Evolutionary conservation across 345 rosid species (phyloP), one percentile per base, ranked within the genome.

Genomic region (Eucalyptus sp.): DNA sequence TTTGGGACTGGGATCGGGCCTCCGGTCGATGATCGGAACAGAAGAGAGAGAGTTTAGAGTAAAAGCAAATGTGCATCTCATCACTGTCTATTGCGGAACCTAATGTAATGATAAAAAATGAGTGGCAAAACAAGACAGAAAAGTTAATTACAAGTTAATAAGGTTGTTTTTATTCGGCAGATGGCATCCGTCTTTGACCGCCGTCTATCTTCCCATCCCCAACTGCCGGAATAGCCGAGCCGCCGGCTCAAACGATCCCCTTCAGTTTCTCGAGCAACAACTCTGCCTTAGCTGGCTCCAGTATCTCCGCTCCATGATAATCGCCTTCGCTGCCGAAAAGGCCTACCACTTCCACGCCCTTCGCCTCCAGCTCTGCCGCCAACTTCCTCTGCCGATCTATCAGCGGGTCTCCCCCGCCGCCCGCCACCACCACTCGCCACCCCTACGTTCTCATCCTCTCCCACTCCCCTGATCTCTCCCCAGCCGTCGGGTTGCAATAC

Each of bases 401-500:
- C 90, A 90, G 22, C 3, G 89, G 90, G 17, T 93, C 95, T 58
- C 89, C 87, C 5, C 56, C 64, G 25, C 88, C 90, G 1, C 93
- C 90, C 2, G 86, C 52, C 84, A 93, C 91, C 86, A 90, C 58
- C 58, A 86, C 87, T 49, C 87, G 86, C 54, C 90, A 93, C 64
- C 91, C 81, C 31, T 89, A 87, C 15, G 89, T 56, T n/a, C 50
- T 48, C 2, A 71, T 13, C 4, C 89, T 60, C 88, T 90, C 89
- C 16, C 41, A 81, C 89, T 43, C 90, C 50, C 86, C 89, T 4
- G 91, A 17, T 31, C 54, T 76, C 9, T 76, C 86, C 22, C 88
- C 90, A 4, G 41, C 51, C 87, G 83, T 56, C 7, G 94, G 93
- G 87, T 94, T 94, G 31, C 91, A 88, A 52, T 88, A 93, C 62